Evolutionary conservation across 768 basidiomycete species (phyloP).

Genomic region (Hygrophoropsis aurantiaca): DNA sequence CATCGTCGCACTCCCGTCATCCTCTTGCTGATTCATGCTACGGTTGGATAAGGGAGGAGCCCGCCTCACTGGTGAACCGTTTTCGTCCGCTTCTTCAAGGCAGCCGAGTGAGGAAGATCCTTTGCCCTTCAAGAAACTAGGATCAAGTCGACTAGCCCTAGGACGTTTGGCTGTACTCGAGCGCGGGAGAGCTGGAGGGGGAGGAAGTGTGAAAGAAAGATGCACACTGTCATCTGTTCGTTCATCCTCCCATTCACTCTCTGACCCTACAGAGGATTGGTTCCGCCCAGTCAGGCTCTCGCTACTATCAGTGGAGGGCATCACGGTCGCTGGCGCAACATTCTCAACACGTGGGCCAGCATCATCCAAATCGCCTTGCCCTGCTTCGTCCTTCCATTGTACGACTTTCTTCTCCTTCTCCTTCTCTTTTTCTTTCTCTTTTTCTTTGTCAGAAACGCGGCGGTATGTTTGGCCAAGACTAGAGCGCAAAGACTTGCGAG

Average conservation of each 20-base stretch:
- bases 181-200: conserved; percentile 8
- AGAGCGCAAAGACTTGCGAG: conserved; percentile 72
- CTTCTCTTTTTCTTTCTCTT: conserved; percentile 64
- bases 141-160: conserved; percentile 67
- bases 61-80: conserved; percentile 31
- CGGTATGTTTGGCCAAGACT: conserved; percentile 62
- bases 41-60: conserved; percentile 59
- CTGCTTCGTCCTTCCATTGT: conserved; percentile 85
- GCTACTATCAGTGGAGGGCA: conserved; percentile 38
- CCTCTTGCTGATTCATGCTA: conserved; percentile 50
- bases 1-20: conserved; percentile 12
- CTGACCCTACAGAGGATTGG: conserved; percentile 54
- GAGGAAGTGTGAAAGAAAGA: conserved; percentile 44
- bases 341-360: conserved; percentile 32
- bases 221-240: conserved; percentile 78
- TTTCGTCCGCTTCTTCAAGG: conserved; percentile 74
- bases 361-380: conserved; percentile 80
- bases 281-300: conserved; percentile 27
- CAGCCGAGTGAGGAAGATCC: conserved; percentile 54
- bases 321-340: conserved; percentile 14
- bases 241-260: conserved; percentile 91
- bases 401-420: conserved; percentile 71
- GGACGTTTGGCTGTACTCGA: conserved; percentile 40
- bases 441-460: conserved; percentile 63
- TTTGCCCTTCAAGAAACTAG: conserved; percentile 61